Evolutionary conservation across 257 asterid genomes (phyloP).

Genomic region (Mitragyna speciosa): DNA sequence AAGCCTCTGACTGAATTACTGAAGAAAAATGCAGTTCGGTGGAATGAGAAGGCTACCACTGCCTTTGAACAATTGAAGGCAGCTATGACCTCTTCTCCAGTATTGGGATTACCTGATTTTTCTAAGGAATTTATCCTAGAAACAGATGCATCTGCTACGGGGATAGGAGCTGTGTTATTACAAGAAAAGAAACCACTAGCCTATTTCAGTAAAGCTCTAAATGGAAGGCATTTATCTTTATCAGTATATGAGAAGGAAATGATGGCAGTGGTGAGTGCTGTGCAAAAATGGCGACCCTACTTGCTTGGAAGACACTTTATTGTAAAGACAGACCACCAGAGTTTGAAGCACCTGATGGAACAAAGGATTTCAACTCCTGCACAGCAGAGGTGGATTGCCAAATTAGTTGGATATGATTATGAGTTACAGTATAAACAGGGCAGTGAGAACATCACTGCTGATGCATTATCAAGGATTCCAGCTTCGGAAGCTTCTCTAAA

Average conservation of each 20-base stretch:
- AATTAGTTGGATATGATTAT: background rate
- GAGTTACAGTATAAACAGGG: background rate
- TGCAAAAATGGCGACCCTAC: background rate
- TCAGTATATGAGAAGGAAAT: background rate
- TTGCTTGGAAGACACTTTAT: background rate
- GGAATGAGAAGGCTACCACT: too few relatives aligned
- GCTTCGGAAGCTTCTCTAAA: background rate
- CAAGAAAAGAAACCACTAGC: too few relatives aligned
- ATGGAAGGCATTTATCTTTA: too few relatives aligned
- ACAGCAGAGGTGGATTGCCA: background rate
- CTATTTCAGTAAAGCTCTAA: too few relatives aligned
- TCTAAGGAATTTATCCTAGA: too few relatives aligned
- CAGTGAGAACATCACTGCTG: background rate
- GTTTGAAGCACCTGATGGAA: background rate
- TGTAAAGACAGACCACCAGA: background rate
- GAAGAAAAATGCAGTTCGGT: too few relatives aligned
- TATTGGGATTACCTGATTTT: too few relatives aligned
- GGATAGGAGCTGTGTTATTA: too few relatives aligned
- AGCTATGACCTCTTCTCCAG: too few relatives aligned
- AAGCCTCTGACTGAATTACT: background rate
- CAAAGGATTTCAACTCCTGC: background rate
- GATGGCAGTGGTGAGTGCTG: background rate
- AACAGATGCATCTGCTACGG: too few relatives aligned
- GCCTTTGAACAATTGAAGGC: too few relatives aligned
- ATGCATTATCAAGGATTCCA: background rate